Percentiles rank a stretch among this genome's conserved stretches.
These are phyloP conservation scores for Chaetomiaceae sp. DNA, from an alignment of 2,329 filamentous ascomycete genomes.

Conservation along the genomic window DNA sequence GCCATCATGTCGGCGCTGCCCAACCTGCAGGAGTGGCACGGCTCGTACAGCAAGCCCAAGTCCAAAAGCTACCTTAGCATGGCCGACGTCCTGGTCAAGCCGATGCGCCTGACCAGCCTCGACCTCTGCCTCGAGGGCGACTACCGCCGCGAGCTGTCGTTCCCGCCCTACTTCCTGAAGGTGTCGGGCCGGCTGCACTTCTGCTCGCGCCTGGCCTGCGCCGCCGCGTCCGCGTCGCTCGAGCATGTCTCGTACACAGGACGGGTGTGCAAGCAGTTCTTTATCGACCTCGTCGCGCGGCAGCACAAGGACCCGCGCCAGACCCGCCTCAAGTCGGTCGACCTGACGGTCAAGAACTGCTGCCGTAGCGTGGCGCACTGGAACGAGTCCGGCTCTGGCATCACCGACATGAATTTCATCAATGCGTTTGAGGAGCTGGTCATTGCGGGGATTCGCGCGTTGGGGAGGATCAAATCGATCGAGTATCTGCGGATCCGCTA, in stretches of 20 bases:
- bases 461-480: constrained; percentile 54
- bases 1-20: constrained; percentile 58
- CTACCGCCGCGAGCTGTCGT: constrained; percentile 57
- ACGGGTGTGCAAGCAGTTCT: constrained; percentile 63
- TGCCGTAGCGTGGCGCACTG: constrained; percentile 52
- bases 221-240: constrained; percentile 53
- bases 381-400: constrained; percentile 61
- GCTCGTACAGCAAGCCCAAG: constrained; percentile 65
- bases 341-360: constrained; percentile 68
- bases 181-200: constrained; percentile 56
- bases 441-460: constrained; percentile 53
- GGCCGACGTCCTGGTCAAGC: constrained; percentile 54
- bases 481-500: constrained; percentile 65
- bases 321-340: constrained; percentile 56
- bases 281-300: constrained; percentile 47
- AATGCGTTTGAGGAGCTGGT: constrained; percentile 64
- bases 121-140: constrained; percentile 67
- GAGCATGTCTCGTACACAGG: constrained; percentile 68
- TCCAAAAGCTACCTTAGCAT: constrained; percentile 67
- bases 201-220: constrained; percentile 56
- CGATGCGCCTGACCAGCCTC: constrained; percentile 53
- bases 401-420: constrained; percentile 67
- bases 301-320: constrained; percentile 43
- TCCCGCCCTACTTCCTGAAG: constrained; percentile 56
- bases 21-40: constrained; percentile 56